Evolutionary conservation across 805 yeast genomes (phyloP).

Genomic region (Starmerella riodocensis): DNA sequence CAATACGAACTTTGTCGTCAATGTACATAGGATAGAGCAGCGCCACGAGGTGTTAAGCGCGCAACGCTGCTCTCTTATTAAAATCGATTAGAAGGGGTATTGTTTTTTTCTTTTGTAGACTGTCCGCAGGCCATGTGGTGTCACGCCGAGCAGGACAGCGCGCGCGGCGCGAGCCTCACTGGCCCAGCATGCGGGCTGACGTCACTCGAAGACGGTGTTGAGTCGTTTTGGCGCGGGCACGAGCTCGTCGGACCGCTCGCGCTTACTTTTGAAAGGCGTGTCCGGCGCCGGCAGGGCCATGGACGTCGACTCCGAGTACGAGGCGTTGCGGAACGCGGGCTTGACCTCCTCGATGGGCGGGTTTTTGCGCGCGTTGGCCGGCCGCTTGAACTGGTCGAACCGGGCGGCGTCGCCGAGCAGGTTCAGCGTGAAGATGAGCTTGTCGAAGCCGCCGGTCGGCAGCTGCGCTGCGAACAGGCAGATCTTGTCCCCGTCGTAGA

Average conservation of each 20-base stretch:
- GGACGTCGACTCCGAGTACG: constrained; percentile 1
- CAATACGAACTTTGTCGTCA: no score
- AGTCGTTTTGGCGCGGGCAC: constrained; percentile 16
- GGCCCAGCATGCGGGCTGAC: no score
- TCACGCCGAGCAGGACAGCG: no score
- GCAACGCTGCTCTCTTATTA: no score
- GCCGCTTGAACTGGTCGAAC: constrained; percentile 7
- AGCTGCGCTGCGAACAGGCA: constrained; percentile 52
- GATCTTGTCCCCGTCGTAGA: constrained; percentile 53
- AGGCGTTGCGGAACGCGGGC: neutral
- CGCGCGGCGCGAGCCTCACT: no score
- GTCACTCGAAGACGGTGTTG: constrained; percentile 11
- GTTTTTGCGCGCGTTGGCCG: constrained; percentile 5
- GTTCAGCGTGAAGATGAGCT: constrained; percentile 10
- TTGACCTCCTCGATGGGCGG: constrained; percentile 3
- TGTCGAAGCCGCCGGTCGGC: constrained; percentile 31
- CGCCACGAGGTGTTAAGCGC: no score
- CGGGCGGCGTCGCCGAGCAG: constrained; percentile 1
- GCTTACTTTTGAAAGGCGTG: constrained; percentile 9
- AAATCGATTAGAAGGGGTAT: no score
- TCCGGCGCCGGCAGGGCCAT: constrained; percentile 11
- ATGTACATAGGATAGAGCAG: no score
- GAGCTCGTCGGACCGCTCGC: constrained; percentile 14
- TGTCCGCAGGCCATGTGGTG: no score
- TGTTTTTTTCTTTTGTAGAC: no score